Evolutionary conservation across 805 yeast genomes (phyloP), one percentile per base, ranked within the genome.

Genomic region (Sugiyamaella boreocaroliniensis): DNA sequence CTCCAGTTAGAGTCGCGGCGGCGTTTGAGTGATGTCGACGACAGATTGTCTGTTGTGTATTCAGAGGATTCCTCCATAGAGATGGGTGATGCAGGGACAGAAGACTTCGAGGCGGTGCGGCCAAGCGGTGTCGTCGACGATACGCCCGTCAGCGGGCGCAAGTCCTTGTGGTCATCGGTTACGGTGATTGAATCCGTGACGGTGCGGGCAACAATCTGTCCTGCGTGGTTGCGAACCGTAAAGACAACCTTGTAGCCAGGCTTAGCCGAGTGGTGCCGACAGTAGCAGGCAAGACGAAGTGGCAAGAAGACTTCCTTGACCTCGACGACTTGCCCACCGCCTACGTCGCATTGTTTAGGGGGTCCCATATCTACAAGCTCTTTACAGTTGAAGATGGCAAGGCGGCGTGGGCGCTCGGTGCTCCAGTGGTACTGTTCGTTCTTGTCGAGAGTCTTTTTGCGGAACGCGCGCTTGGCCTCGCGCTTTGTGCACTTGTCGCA

Each of bases 231-330:
- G 55, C 81, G 82, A 45, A 92, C 64, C 2, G 86, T 80, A 53
- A 68, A 63, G 29, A 65, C 57, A 1, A 65, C 60, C 45, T 47
- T 47, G 10, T 49, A 49, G 20, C 52, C 52, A 10, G 80, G 79
- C n/a, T 83, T 73, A 56, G 90, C 96, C 59, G 82, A 81, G 69
- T 93, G 99, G 69, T 93, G 99, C 58, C 98, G 81, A 71, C 98
- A 93, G 67, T 93, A 92, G 69, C 99, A 92, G 9, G 92, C 92
- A 43, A 93, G 81, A 68, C 99, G 79, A 18, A 96, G 72, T 15
- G 80, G 79, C 5, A 82, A 64, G 46, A 76, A 80, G 26, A 80
- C 61, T 32, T 62, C 65, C 42, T 72, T 73, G 9, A 68, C 69
- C 48, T 61, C 58, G 7, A 58, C 52, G 14, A 55, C 58, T 26